Conservation (phyloP, 352 stramenopile species). For the Globisporangium recalcitrans region DNA sequence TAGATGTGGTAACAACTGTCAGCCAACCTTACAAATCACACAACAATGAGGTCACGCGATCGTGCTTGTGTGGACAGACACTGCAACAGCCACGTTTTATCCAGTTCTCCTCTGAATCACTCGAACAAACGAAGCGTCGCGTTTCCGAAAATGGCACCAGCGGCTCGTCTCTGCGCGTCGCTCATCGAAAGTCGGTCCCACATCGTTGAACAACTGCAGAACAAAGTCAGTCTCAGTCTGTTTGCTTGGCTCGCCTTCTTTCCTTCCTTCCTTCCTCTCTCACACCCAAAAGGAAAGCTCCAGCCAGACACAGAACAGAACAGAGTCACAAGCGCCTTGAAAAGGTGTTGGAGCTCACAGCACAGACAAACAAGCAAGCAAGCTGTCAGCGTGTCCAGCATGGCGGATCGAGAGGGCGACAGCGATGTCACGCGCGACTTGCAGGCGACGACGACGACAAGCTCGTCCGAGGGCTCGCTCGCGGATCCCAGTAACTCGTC, state of each 20-base stretch:
- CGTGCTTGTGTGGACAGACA: not conserved
- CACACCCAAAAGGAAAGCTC: too few species aligned
- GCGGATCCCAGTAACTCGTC: not conserved
- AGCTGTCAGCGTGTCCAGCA: too few species aligned
- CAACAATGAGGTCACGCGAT: not conserved
- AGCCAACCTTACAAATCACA: not conserved
- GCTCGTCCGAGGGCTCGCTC: not conserved
- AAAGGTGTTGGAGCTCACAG: too few species aligned
- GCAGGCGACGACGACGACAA: not conserved
- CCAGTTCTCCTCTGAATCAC: not conserved
- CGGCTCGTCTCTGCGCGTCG: not conserved
- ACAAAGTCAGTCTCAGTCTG: too few species aligned
- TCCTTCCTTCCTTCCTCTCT: too few species aligned
- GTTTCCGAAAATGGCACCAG: not conserved
- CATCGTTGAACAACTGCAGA: too few species aligned
- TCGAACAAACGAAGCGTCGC: slow-evolving; percentile 1
- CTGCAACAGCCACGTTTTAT: not conserved
- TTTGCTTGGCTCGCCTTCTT: too few species aligned
- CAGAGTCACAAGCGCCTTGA: too few species aligned
- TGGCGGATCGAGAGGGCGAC: not conserved
- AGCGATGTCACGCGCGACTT: not conserved
- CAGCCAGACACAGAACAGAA: too few species aligned
- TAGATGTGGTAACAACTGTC: not conserved
- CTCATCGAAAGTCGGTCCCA: too few species aligned
- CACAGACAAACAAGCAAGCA: too few species aligned